Conservation (phyloP, 306 rosid species). For the Corylus avellana region DNA sequence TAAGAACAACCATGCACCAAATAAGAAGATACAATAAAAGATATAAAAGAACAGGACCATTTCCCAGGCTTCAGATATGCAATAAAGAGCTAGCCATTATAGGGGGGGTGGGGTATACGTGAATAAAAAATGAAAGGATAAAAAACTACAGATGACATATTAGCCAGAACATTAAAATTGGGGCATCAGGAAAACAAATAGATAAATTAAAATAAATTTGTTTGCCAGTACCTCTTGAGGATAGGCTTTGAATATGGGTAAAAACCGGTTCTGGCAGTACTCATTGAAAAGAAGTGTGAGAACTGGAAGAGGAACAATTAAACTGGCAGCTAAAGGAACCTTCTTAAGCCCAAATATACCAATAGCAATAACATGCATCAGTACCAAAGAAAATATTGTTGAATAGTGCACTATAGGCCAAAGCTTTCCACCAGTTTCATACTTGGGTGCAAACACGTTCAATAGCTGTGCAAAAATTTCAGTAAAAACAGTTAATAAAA, state of each 20-base stretch:
- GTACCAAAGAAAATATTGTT: conserved; percentile 65
- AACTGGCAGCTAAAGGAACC: conserved; percentile 60
- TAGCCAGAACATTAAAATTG: not conserved
- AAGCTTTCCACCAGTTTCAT: conserved; percentile 66
- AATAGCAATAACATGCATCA: conserved; percentile 83
- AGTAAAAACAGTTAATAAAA: not conserved
- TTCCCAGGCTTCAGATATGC: not conserved
- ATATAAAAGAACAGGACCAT: not conserved
- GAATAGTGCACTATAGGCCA: conserved; percentile 78
- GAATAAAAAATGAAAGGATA: not conserved
- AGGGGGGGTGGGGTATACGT: not conserved
- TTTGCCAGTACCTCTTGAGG: conserved; percentile 61
- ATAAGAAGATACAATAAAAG: not conserved
- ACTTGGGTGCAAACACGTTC: conserved; percentile 70
- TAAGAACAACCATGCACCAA: conserved; percentile 3
- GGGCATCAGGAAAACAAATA: conserved; percentile 13
- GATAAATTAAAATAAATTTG: conserved; percentile 3
- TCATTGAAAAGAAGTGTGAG: conserved; percentile 79
- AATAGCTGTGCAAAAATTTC: conserved; percentile 49
- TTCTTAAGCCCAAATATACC: conserved; percentile 77
- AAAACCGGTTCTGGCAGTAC: conserved; percentile 69
- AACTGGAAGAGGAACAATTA: conserved; percentile 74
- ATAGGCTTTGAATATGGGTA: conserved; percentile 55
- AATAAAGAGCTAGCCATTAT: not conserved
- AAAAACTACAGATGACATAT: not conserved